These are phyloP conservation scores for Pythium angustatum DNA, from an alignment of 352 stramenopile species.

Conservation along the genomic window DNA sequence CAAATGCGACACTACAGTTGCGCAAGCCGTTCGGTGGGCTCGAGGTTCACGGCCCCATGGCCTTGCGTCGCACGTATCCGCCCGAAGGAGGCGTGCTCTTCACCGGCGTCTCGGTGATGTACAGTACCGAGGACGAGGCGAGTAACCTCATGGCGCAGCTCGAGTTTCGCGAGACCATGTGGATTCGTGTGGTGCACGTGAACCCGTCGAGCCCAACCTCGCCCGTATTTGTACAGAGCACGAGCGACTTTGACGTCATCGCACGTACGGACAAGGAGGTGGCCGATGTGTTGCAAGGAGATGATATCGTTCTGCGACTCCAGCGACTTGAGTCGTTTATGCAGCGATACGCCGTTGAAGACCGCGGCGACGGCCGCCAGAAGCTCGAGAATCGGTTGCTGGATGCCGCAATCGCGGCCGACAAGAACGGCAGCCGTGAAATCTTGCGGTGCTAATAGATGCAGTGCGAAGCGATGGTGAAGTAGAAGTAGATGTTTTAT, in stretches of 20 bases:
- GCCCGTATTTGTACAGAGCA: not conserved
- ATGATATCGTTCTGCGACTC: not conserved
- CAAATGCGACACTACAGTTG: not conserved
- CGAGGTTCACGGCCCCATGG: not conserved
- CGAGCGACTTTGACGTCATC: not conserved
- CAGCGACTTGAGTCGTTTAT: not conserved
- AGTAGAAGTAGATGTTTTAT: too few species aligned
- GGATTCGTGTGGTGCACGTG: not conserved
- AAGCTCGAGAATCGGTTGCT: slow-evolving; percentile 6
- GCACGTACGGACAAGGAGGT: too few species aligned
- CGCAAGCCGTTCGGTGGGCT: not conserved
- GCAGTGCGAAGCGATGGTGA: too few species aligned
- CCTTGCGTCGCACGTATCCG: not conserved
- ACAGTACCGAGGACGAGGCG: not conserved
- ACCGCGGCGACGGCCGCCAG: not conserved
- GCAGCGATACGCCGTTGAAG: not conserved
- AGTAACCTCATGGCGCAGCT: not conserved
- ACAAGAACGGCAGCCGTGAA: too few species aligned
- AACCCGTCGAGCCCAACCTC: not conserved
- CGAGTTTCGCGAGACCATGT: slow-evolving; percentile 1
- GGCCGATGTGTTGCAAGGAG: not conserved
- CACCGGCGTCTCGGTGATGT: not conserved
- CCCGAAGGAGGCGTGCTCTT: not conserved
- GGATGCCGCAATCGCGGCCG: too few species aligned
- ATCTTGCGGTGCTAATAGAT: too few species aligned